Percentiles rank a stretch among this genome's conserved stretches.
Conservation (phyloP, 345 rosid species). For the Heritiera fomes region DNA sequence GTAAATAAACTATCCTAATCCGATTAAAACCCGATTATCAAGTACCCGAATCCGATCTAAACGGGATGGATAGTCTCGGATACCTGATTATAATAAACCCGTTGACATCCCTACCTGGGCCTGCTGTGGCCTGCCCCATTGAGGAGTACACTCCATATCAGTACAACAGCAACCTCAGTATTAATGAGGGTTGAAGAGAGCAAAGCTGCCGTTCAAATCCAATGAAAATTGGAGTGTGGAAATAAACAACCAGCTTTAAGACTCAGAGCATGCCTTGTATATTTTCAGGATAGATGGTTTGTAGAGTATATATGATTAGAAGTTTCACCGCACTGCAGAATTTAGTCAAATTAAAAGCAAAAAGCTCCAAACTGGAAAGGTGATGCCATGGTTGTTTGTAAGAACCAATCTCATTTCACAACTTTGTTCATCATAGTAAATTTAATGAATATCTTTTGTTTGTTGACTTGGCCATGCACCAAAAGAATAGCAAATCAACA, state of each 20-base stretch:
- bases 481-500: neutral
- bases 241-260: neutral
- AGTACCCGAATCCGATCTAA: no score
- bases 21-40: no score
- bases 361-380: neutral
- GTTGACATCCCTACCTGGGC: neutral
- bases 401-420: neutral
- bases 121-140: neutral
- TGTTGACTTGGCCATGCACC: neutral
- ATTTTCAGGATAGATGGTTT: neutral
- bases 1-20: no score
- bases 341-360: neutral
- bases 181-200: neutral
- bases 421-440: neutral
- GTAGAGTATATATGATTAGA: neutral
- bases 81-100: no score
- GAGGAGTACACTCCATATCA: slow-evolving; percentile 6
- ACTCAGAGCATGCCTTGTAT: neutral
- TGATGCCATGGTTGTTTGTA: neutral
- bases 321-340: neutral
- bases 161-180: slow-evolving; percentile 1
- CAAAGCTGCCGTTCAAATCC: neutral
- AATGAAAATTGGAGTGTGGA: neutral
- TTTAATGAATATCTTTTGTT: neutral
- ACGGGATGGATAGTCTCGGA: no score